Conservation (phyloP, 1,284 basidiomycete species). For the Pyrrhoderma noxium region DNA sequence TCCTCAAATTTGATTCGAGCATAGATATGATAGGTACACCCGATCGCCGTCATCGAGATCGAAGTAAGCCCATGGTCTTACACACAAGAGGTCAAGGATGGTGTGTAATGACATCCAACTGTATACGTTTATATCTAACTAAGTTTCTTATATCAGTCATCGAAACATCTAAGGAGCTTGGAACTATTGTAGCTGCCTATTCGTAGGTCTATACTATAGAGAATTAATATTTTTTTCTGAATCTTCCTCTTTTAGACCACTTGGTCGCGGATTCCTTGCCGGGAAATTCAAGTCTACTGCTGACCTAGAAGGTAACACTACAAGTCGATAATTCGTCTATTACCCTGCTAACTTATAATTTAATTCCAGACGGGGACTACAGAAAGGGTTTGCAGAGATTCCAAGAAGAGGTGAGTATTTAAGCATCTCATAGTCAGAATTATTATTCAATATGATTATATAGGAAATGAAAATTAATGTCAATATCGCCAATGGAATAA, state of each 20-base stretch:
- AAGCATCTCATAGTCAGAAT: too few species aligned
- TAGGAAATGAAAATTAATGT: slow-evolving; percentile 45
- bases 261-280: slow-evolving; percentile 52
- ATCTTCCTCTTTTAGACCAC: slow-evolving; percentile 31
- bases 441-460: slow-evolving; percentile 19
- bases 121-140: not conserved
- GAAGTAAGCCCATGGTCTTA: slow-evolving; percentile 47
- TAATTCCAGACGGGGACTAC: slow-evolving; percentile 22
- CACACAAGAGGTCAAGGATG: slow-evolving; percentile 35
- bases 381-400: slow-evolving; percentile 20
- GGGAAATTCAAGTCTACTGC: slow-evolving; percentile 40
- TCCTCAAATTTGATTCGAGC: not conserved
- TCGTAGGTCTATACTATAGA: slow-evolving; percentile 26
- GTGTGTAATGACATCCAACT: slow-evolving; percentile 23
- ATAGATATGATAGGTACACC: slow-evolving; percentile 31
- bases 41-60: slow-evolving; percentile 44
- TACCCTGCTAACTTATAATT: slow-evolving; percentile 21
- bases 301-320: slow-evolving; percentile 37
- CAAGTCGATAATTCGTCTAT: not conserved
- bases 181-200: slow-evolving; percentile 49
- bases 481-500: slow-evolving; percentile 40
- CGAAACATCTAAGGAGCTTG: slow-evolving; percentile 34
- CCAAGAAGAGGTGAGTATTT: slow-evolving; percentile 24
- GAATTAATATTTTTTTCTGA: not conserved
- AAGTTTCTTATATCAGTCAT: slow-evolving; percentile 32